These are phyloP conservation scores for Yamadazyma sp. DNA, from an alignment of 805 yeast species.

Conservation along the genomic window DNA sequence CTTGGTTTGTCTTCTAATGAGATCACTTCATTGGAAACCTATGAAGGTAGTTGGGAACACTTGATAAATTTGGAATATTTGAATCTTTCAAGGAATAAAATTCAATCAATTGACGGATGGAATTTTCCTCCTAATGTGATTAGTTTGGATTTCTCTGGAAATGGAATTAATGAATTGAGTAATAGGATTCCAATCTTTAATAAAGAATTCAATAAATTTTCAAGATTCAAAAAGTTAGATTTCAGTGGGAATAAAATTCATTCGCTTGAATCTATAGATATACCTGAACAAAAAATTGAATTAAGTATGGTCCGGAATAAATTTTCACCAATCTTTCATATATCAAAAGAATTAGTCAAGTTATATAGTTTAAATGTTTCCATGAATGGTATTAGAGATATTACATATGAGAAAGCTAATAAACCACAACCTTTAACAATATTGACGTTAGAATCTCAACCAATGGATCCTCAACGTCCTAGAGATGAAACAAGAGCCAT, in stretches of 20 bases:
- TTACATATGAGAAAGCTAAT: conserved; percentile 2
- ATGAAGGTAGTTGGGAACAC: conserved; percentile 26
- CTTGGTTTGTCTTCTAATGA: conserved; percentile 25
- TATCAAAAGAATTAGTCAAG: conserved; percentile 2
- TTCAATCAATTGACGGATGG: conserved; percentile 1
- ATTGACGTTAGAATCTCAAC: background rate
- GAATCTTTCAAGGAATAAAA: conserved; percentile 9
- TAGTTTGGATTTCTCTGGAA: conserved; percentile 24
- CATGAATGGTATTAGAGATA: background rate
- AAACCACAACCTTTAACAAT: conserved; percentile 1
- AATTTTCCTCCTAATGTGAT: conserved; percentile 25
- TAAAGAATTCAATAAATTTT: background rate
- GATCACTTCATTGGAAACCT: conserved; percentile 16
- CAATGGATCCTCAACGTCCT: background rate
- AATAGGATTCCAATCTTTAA: conserved; percentile 5
- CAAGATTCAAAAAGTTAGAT: background rate
- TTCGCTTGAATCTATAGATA: background rate
- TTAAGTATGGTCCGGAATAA: conserved; percentile 1
- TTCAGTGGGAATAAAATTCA: background rate
- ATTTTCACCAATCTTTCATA: background rate
- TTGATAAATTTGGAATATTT: conserved; percentile 20
- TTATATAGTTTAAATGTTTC: background rate
- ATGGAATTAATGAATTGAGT: conserved; percentile 12
- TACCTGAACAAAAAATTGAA: conserved; percentile 1
- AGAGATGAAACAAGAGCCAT: background rate